Percentiles rank a stretch among this genome's conserved stretches.
Evolutionary conservation across 352 stramenopile species (phyloP).

Genomic region (Phytopythium litorale): DNA sequence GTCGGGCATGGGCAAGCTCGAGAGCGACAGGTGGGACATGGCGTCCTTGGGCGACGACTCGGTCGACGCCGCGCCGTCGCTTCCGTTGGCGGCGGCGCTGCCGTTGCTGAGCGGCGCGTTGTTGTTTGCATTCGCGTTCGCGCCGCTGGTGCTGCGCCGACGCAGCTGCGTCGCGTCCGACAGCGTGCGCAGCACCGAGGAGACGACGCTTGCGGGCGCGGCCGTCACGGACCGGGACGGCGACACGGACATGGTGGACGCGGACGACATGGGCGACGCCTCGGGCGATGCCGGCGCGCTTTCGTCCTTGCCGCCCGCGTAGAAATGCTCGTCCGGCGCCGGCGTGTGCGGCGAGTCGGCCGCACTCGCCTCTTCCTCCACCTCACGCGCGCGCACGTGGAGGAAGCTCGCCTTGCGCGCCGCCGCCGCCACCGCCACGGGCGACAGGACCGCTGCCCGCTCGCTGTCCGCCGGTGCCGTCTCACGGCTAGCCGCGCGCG

Average conservation of each 20-base stretch:
- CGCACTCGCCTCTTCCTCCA: too few relatives aligned
- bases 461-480: not conserved
- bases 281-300: conserved; percentile 12
- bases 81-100: not conserved
- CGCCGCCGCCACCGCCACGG: not conserved
- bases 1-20: conserved; percentile 27
- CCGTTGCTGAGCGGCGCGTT: not conserved
- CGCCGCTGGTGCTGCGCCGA: not conserved
- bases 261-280: conserved; percentile 15
- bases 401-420: not conserved
- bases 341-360: conserved; percentile 27
- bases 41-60: conserved; percentile 13
- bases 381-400: too few relatives aligned
- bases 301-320: conserved; percentile 6
- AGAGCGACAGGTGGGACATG: conserved; percentile 11
- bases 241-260: conserved; percentile 20
- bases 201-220: conserved; percentile 2
- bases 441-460: not conserved
- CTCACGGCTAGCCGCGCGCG: conserved; percentile 25
- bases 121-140: not conserved
- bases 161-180: conserved; percentile 8
- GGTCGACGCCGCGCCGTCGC: not conserved
- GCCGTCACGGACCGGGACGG: conserved; percentile 8
- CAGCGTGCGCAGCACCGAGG: conserved; percentile 5
- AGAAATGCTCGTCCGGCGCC: conserved; percentile 23